A percentile compares a stretch with the other conserved stretches of the same genome.
These are phyloP conservation scores for Phellopilus nigrolimitatus DNA, from an alignment of 1,284 basidiomycete species.

Conservation along the genomic window DNA sequence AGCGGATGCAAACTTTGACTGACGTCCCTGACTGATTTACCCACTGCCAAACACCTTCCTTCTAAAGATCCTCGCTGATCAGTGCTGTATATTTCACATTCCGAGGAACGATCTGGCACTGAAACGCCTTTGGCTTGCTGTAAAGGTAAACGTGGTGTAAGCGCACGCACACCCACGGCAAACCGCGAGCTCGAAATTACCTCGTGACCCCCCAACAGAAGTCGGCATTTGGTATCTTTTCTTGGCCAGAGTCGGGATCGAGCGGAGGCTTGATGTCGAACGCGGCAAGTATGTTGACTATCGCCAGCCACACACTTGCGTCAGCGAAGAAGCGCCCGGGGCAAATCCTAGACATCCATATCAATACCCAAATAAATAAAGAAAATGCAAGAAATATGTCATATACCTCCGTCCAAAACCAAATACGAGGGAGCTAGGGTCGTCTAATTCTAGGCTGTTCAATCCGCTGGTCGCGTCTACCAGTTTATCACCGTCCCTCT, in stretches of 20 bases:
- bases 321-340: conserved; percentile 16
- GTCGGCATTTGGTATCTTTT: background rate
- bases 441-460: conserved; percentile 5
- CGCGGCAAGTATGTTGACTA: conserved; percentile 13
- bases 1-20: no score
- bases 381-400: background rate
- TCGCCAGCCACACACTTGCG: conserved; percentile 13
- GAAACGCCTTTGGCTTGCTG: conserved; percentile 7
- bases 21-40: no score
- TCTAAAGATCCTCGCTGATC: background rate
- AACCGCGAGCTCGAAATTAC: background rate
- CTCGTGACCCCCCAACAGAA: conserved; percentile 9
- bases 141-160: background rate
- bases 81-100: background rate
- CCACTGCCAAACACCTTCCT: no score
- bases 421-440: conserved; percentile 15
- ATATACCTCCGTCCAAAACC: conserved; percentile 19
- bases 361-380: background rate
- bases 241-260: conserved; percentile 12
- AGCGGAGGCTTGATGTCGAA: conserved; percentile 20
- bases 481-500: background rate
- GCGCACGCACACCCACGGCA: background rate
- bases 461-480: background rate
- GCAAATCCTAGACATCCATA: conserved; percentile 11
- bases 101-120: conserved; percentile 10